Evolutionary conservation across 805 yeast genomes (phyloP).

Genomic region (Yamadazyma scolyti): DNA sequence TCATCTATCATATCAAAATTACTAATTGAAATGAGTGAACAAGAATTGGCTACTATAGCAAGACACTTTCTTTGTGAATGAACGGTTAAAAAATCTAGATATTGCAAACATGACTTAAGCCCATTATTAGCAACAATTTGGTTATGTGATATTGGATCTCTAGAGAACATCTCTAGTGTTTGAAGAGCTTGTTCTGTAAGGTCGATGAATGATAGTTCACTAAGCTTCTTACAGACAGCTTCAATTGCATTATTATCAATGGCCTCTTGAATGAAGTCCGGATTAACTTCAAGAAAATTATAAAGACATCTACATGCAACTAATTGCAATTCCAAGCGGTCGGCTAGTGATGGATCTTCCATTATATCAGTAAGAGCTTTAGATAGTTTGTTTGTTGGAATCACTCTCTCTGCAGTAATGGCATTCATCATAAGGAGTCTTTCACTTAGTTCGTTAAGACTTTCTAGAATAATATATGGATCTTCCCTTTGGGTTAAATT

Average conservation of each 20-base stretch:
- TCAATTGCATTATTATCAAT: conserved; percentile 65
- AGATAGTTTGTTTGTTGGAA: conserved; percentile 59
- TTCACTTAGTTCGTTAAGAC: conserved; percentile 62
- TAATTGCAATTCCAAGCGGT: conserved; percentile 74
- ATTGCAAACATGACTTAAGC: conserved; percentile 61
- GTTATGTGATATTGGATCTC: conserved; percentile 45
- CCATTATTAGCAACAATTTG: conserved; percentile 59
- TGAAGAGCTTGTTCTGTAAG: conserved; percentile 88
- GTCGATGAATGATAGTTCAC: conserved; percentile 81
- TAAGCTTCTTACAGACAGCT: conserved; percentile 58
- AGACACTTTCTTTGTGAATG: conserved; percentile 87
- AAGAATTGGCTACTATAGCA: conserved; percentile 66
- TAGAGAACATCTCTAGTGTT: conserved; percentile 64
- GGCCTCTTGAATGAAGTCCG: conserved; percentile 58
- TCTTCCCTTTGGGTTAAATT: conserved; percentile 47
- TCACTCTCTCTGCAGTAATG: conserved; percentile 53
- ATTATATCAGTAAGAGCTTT: conserved; percentile 55
- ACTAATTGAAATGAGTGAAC: conserved; percentile 42
- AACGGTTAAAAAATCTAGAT: conserved; percentile 81
- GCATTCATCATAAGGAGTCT: conserved; percentile 66
- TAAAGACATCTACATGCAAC: conserved; percentile 81
- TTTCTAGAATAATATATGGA: conserved; percentile 59
- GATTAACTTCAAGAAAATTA: conserved; percentile 72
- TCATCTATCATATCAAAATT: conserved; percentile 50
- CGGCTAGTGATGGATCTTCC: conserved; percentile 52